Evolutionary conservation across 169 alveolate genomes (phyloP).

Genomic region (Sarcocystis neurona): DNA sequence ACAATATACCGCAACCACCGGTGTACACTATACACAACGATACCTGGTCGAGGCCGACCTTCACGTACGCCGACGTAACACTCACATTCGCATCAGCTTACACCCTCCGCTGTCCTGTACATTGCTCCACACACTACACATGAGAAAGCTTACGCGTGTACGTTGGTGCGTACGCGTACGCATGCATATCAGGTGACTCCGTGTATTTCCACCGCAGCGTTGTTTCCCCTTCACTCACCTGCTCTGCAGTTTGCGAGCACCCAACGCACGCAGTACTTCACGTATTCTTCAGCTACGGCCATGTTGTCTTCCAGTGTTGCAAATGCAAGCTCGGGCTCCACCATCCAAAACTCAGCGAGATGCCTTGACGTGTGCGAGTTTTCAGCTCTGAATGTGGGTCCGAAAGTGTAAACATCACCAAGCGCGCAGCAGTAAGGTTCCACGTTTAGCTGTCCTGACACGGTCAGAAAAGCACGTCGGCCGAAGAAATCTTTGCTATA

Average conservation of each 20-base stretch:
- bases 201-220: constrained; percentile 89
- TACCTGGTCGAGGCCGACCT: too few relatives aligned
- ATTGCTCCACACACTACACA: neutral
- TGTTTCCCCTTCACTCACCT: constrained; percentile 69
- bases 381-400: constrained; percentile 99
- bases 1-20: too few relatives aligned
- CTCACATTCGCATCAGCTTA: too few relatives aligned
- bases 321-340: constrained; percentile 98
- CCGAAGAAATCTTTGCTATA: constrained; percentile 95
- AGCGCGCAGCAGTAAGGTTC: constrained; percentile 94
- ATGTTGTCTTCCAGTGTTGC: constrained; percentile 87
- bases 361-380: constrained; percentile 96
- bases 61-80: too few relatives aligned
- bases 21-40: too few relatives aligned
- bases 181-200: constrained; percentile 46
- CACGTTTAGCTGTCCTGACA: constrained; percentile 96
- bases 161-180: neutral
- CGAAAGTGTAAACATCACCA: constrained; percentile 98
- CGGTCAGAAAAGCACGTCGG: constrained; percentile 95
- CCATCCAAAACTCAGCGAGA: constrained; percentile 99
- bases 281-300: constrained; percentile 96
- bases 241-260: constrained; percentile 84
- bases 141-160: neutral
- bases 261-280: constrained; percentile 90
- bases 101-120: too few relatives aligned